phyloP scores from a whole-genome alignment of 148 eudicot species.

The Chenopodium berlandieri region DNA sequence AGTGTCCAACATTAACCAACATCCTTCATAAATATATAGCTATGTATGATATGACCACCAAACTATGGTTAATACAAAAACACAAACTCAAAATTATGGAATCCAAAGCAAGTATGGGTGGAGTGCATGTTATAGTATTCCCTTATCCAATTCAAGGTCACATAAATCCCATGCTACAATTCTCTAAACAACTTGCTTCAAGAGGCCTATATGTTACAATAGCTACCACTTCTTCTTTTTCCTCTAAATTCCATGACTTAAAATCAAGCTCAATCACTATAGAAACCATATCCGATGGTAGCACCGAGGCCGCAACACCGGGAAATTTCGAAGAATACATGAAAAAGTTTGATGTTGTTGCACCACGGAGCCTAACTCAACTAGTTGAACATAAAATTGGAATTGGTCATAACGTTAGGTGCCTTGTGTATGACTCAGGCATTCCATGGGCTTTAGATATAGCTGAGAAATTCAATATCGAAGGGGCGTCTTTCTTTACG shows the following conservation, averaged over 20 bases:
- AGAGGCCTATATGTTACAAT: slow-evolving; percentile 48
- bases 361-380: slow-evolving; percentile 21
- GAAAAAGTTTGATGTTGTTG: slow-evolving; percentile 19
- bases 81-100: slow-evolving; percentile 10
- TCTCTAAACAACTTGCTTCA: slow-evolving; percentile 47
- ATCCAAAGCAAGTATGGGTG: background rate
- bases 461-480: slow-evolving; percentile 27
- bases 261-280: slow-evolving; percentile 20
- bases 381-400: slow-evolving; percentile 18
- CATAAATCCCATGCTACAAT: slow-evolving; percentile 62
- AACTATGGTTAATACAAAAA: background rate
- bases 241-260: slow-evolving; percentile 11
- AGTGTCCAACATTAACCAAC: no score
- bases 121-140: slow-evolving; percentile 22
- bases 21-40: background rate
- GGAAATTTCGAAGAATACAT: background rate
- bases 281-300: slow-evolving; percentile 26
- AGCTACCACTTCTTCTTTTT: slow-evolving; percentile 11
- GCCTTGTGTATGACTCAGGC: slow-evolving; percentile 43
- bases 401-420: slow-evolving; percentile 10
- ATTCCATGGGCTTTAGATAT: slow-evolving; percentile 51
- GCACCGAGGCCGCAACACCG: slow-evolving; percentile 7
- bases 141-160: slow-evolving; percentile 56
- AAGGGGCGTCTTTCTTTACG: slow-evolving; percentile 48
- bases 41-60: background rate